phyloP scores from a whole-genome alignment of 2,329 filamentous ascomycete genomes.

The Alternaria rosae region DNA sequence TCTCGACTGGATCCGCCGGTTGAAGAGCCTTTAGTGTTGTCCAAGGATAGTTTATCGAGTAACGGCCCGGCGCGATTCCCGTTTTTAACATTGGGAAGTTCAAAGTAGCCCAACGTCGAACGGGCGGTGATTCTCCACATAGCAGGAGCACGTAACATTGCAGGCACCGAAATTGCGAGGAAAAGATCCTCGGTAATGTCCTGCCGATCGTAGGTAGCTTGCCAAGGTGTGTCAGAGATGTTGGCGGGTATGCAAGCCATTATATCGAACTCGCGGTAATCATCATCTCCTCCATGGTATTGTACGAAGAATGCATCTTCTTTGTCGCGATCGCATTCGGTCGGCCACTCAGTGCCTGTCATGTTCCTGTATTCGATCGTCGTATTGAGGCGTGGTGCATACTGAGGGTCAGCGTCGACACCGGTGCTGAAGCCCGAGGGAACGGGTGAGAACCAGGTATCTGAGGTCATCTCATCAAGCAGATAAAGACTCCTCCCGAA shows the following conservation, averaged over 20 bases:
- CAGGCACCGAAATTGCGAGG: background rate
- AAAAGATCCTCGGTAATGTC: background rate
- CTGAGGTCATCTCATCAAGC: background rate
- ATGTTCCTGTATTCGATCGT: background rate
- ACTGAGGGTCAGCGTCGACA: background rate
- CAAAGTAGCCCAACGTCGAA: conserved; percentile 4
- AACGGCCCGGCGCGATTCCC: background rate
- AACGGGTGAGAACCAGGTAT: background rate
- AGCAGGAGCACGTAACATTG: background rate
- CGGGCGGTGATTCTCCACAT: background rate
- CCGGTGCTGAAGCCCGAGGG: background rate
- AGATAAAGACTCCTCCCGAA: background rate
- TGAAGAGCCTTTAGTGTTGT: background rate
- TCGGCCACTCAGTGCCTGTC: background rate
- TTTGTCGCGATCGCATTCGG: background rate
- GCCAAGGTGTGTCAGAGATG: background rate
- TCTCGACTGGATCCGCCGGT: background rate
- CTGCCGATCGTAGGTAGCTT: background rate
- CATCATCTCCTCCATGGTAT: background rate
- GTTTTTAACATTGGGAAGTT: background rate
- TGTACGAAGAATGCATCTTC: background rate
- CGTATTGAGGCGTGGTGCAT: conserved; percentile 4
- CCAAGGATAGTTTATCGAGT: background rate
- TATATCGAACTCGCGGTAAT: background rate
- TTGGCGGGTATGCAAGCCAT: conserved; percentile 1